A percentile compares a stretch with the other conserved stretches of the same genome.
Conservation (phyloP, 2,329 filamentous ascomycete genomes). For the Cryphonectria carpinicola region DNA sequence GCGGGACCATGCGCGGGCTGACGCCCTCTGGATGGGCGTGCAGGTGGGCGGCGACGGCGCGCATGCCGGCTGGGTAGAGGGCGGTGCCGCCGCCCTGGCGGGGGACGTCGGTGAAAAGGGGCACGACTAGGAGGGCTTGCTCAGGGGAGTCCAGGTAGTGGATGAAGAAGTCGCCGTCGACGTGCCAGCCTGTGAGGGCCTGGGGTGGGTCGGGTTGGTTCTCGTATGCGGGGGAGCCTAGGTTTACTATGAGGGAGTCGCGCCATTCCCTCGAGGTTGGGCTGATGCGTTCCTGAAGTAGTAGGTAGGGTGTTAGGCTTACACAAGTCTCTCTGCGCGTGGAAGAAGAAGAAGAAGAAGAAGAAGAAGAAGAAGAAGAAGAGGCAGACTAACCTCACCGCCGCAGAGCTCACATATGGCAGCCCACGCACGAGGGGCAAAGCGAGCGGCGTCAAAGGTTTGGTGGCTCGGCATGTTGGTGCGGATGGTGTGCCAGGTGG, state of each 20-base stretch:
- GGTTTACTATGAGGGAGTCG: conserved; percentile 71
- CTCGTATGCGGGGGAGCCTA: conserved; percentile 60
- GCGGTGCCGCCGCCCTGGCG: conserved; percentile 67
- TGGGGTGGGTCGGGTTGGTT: conserved; percentile 54
- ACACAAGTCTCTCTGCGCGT: not conserved
- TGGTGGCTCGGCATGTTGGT: conserved; percentile 68
- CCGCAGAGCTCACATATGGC: conserved; percentile 70
- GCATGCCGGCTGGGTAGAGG: conserved; percentile 64
- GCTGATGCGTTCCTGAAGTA: conserved; percentile 47
- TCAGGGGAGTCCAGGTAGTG: conserved; percentile 74
- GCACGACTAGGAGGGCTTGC: conserved; percentile 70
- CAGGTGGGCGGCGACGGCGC: conserved; percentile 59
- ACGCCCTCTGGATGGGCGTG: conserved; percentile 67
- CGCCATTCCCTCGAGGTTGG: conserved; percentile 60
- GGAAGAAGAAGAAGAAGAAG: not conserved
- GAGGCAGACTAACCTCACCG: conserved; percentile 48
- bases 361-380: not conserved
- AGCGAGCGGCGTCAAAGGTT: conserved; percentile 55
- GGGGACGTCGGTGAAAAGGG: conserved; percentile 67
- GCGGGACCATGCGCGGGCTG: conserved; percentile 65
- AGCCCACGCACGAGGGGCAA: conserved; percentile 68
- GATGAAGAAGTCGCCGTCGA: conserved; percentile 73
- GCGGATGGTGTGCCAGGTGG: conserved; percentile 65
- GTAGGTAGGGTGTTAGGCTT: not conserved
- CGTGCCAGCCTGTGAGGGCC: conserved; percentile 65